phyloP scores from a whole-genome alignment of 176 grass and related monocot species.

The Phragmites australis region DNA sequence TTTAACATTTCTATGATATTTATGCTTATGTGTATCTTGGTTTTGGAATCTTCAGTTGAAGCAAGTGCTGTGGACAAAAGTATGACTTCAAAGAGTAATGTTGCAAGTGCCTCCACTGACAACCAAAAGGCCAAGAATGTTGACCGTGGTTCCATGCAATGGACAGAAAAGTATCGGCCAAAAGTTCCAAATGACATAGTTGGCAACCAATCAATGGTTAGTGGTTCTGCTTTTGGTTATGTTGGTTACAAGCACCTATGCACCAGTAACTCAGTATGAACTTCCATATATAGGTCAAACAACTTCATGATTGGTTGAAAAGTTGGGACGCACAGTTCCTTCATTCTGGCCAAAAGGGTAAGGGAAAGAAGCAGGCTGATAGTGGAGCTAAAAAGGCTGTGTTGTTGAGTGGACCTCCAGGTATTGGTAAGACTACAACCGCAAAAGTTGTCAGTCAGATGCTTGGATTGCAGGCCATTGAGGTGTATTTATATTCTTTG shows the following conservation, averaged over 20 bases:
- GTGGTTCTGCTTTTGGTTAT: slow-evolving; percentile 34
- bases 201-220: slow-evolving; percentile 91
- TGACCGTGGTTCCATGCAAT: slow-evolving; percentile 73
- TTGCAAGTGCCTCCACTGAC: slow-evolving; percentile 45
- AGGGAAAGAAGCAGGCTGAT: slow-evolving; percentile 79
- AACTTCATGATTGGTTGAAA: slow-evolving; percentile 97
- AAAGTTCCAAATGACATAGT: slow-evolving; percentile 95
- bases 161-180: slow-evolving; percentile 96
- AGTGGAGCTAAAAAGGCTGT: slow-evolving; percentile 91
- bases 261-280: slow-evolving; percentile 20
- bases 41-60: slow-evolving; percentile 56
- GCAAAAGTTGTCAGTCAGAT: slow-evolving; percentile 96
- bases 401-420: slow-evolving; percentile 84
- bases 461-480: slow-evolving; percentile 90
- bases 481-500: slow-evolving; percentile 56
- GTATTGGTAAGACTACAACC: slow-evolving; percentile 95
- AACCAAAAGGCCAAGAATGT: slow-evolving; percentile 56
- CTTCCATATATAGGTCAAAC: slow-evolving; percentile 72
- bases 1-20: slow-evolving; percentile 12
- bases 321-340: slow-evolving; percentile 76
- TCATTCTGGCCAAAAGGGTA: slow-evolving; percentile 75
- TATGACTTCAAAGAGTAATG: slow-evolving; percentile 51
- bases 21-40: slow-evolving; percentile 29
- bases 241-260: slow-evolving; percentile 34
- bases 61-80: slow-evolving; percentile 45